Percentiles rank a stretch among this genome's conserved stretches.
Evolutionary conservation across 2,329 filamentous ascomycete genomes (phyloP).

Genomic region (Talaromyces sp.): DNA sequence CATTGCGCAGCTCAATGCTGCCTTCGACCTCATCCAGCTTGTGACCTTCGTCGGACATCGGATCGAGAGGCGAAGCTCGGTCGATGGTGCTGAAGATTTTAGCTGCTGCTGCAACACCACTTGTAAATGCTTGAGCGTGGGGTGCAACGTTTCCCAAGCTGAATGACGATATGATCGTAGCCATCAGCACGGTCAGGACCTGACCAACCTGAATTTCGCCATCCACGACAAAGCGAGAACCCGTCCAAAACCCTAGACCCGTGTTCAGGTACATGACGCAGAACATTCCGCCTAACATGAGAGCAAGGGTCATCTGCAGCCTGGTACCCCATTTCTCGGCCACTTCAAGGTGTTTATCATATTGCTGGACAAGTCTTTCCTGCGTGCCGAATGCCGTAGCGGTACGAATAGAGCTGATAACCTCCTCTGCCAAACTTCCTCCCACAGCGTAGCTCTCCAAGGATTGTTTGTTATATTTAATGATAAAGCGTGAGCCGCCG

Average conservation of each 20-base stretch:
- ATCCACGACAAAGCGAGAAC: conserved; percentile 65
- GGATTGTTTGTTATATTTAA: conserved; percentile 74
- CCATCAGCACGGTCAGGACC: conserved; percentile 80
- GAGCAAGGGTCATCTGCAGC: conserved; percentile 64
- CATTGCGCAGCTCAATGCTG: conserved; percentile 69
- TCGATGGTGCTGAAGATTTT: conserved; percentile 97
- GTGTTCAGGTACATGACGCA: conserved; percentile 80
- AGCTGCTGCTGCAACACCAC: conserved; percentile 71
- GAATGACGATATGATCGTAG: conserved; percentile 89
- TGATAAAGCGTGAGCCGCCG: conserved; percentile 64
- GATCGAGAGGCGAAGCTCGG: conserved; percentile 75
- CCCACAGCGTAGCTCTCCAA: conserved; percentile 76
- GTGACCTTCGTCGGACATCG: conserved; percentile 63
- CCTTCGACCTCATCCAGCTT: conserved; percentile 70
- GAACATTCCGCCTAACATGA: conserved; percentile 83
- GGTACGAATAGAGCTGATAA: conserved; percentile 88
- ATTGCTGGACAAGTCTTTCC: conserved; percentile 80
- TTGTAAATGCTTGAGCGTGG: conserved; percentile 80
- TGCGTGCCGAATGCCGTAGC: conserved; percentile 91
- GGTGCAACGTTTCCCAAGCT: conserved; percentile 82
- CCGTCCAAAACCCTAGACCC: conserved; percentile 83
- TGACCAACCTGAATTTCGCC: conserved; percentile 52
- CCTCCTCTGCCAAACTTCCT: conserved; percentile 87
- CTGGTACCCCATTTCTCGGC: conserved; percentile 73
- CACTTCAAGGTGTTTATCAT: conserved; percentile 66